A percentile compares a stretch with the other conserved stretches of the same genome.
Conservation (phyloP, 2,329 filamentous ascomycete species). For the Penicillium sp. region DNA sequence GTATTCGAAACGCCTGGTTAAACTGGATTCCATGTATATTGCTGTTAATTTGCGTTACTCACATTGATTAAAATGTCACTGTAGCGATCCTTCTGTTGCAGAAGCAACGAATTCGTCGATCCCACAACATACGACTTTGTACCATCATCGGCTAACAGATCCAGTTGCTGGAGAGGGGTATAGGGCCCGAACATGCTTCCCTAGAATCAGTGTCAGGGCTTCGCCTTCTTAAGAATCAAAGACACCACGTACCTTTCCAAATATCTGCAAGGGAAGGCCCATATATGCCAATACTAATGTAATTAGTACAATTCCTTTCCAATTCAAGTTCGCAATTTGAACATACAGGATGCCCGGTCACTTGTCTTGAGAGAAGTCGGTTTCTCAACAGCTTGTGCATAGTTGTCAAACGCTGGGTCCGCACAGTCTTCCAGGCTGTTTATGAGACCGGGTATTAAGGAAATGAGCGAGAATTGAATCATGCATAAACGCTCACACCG, state of each 20-base stretch:
- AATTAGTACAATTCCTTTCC: slow-evolving; percentile 20
- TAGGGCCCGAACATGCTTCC: slow-evolving; percentile 95
- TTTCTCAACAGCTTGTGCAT: slow-evolving; percentile 68
- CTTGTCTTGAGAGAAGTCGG: slow-evolving; percentile 86
- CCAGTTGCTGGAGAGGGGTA: slow-evolving; percentile 90
- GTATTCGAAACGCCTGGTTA: neutral
- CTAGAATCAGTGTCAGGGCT: slow-evolving; percentile 52
- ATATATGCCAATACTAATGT: slow-evolving; percentile 74
- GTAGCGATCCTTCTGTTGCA: slow-evolving; percentile 93
- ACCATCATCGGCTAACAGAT: slow-evolving; percentile 84
- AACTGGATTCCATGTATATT: neutral
- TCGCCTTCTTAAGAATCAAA: slow-evolving; percentile 43
- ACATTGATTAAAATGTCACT: slow-evolving; percentile 91
- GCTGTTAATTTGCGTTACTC: slow-evolving; percentile 12
- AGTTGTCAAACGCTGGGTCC: slow-evolving; percentile 82
- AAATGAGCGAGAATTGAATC: slow-evolving; percentile 96
- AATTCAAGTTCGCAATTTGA: neutral
- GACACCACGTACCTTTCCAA: slow-evolving; percentile 64
- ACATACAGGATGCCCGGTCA: slow-evolving; percentile 70
- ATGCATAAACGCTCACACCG: slow-evolving; percentile 93
- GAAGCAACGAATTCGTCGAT: slow-evolving; percentile 87
- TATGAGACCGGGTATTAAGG: slow-evolving; percentile 87
- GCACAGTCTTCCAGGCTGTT: slow-evolving; percentile 91
- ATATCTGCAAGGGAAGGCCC: slow-evolving; percentile 90
- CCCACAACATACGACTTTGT: slow-evolving; percentile 98